Conservation (phyloP, 768 basidiomycete genomes). For the Holtermanniella nyarrowii region DNA sequence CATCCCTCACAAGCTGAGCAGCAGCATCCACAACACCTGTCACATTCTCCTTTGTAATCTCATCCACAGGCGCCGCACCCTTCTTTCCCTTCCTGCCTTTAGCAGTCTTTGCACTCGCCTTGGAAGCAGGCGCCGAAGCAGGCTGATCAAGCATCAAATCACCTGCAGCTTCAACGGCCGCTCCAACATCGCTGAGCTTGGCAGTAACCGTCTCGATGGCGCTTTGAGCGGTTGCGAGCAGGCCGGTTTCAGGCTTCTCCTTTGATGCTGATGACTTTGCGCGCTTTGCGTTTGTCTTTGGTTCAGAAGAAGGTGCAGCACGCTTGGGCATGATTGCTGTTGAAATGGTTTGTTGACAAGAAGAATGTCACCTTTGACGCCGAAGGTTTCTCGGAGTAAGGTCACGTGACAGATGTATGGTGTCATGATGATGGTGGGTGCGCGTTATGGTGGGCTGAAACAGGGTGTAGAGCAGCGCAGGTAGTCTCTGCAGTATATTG, state of each 20-base stretch:
- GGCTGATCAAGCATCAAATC: conserved; percentile 19
- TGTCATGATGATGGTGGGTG: too few species aligned
- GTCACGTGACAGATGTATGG: too few species aligned
- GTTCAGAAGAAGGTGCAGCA: not conserved
- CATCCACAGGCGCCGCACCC: conserved; percentile 6
- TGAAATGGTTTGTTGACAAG: too few species aligned
- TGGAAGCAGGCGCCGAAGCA: conserved; percentile 8
- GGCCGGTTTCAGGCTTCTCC: not conserved
- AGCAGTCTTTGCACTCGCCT: conserved; percentile 15
- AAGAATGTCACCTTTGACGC: too few species aligned
- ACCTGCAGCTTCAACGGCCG: conserved; percentile 6
- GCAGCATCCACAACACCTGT: not conserved
- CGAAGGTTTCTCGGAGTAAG: too few species aligned
- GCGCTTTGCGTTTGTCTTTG: not conserved
- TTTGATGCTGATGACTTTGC: too few species aligned
- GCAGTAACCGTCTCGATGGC: not conserved
- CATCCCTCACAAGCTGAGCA: not conserved
- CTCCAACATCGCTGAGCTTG: not conserved
- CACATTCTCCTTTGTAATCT: not conserved
- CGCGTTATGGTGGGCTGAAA: too few species aligned
- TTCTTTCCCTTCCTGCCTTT: conserved; percentile 16
- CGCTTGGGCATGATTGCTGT: not conserved
- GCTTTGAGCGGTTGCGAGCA: not conserved
- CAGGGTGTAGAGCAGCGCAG: too few species aligned
- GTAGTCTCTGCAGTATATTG: too few species aligned